Conservation (phyloP, 2,329 filamentous ascomycete species). For the Drechslerella coelobrocha region DNA sequence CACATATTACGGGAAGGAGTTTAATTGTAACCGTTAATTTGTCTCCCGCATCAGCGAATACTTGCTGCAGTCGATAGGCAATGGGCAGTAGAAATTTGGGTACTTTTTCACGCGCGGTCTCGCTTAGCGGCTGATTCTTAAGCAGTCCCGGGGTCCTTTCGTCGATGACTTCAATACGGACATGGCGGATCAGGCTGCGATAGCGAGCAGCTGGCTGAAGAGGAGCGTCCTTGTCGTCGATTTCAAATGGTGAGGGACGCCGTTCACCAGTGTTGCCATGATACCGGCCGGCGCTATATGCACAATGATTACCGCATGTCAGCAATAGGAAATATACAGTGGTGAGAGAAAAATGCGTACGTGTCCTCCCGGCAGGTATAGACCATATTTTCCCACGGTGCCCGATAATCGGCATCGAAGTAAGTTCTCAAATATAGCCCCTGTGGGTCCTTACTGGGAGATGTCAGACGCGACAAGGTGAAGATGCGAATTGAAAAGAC, state of each 20-base stretch:
- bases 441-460: not conserved
- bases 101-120: not conserved
- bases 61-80: no score
- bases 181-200: conserved; percentile 11
- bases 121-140: not conserved
- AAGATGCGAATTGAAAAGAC: not conserved
- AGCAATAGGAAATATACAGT: no score
- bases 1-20: no score
- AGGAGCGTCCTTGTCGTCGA: not conserved
- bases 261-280: not conserved
- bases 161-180: conserved; percentile 16
- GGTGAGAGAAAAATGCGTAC: conserved; percentile 13
- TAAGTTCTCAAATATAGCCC: no score
- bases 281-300: conserved; percentile 10
- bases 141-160: not conserved
- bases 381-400: conserved; percentile 18
- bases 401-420: conserved; percentile 11
- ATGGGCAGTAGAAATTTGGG: conserved; percentile 9
- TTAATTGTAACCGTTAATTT: no score
- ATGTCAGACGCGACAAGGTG: not conserved
- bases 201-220: not conserved
- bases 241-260: no score
- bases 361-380: conserved; percentile 22
- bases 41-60: no score
- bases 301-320: conserved; percentile 1